Percentiles rank a stretch among this genome's conserved stretches.
Evolutionary conservation across 768 basidiomycete species (phyloP).

Genomic region (Amanita thiersii): DNA sequence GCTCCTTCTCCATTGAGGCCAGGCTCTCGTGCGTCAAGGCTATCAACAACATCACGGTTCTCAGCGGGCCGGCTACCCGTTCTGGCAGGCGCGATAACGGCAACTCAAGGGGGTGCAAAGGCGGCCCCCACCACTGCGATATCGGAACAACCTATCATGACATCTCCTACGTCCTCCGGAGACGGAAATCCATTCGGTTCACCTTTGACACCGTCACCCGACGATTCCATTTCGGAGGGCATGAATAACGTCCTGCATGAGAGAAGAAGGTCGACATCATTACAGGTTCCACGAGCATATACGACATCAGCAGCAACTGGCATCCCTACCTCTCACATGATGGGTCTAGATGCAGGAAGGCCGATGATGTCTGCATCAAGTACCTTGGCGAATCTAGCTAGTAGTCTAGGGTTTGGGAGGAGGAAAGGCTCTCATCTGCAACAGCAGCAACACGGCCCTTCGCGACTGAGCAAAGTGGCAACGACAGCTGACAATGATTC

Average conservation of each 20-base stretch:
- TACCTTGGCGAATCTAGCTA: constrained; percentile 50
- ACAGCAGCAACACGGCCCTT: constrained; percentile 1
- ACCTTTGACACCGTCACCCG: constrained; percentile 46
- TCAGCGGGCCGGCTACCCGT: constrained; percentile 56
- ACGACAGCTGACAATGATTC: constrained; percentile 1
- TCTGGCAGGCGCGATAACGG: constrained; percentile 38
- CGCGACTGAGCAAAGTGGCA: constrained; percentile 5
- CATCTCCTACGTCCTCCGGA: constrained; percentile 33
- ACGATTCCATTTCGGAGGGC: constrained; percentile 55
- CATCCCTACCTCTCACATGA: constrained; percentile 16
- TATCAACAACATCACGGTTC: constrained; percentile 62
- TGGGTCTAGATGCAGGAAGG: constrained; percentile 18
- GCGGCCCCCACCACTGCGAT: constrained; percentile 63
- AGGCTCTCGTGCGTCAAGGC: constrained; percentile 62
- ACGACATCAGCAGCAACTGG: constrained; percentile 30
- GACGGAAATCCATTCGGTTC: constrained; percentile 32
- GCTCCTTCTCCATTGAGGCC: constrained; percentile 59
- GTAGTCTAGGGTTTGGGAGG: constrained; percentile 62
- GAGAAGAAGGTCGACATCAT: constrained; percentile 53
- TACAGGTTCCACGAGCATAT: constrained; percentile 43
- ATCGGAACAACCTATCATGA: constrained; percentile 43
- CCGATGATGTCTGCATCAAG: constrained; percentile 36
- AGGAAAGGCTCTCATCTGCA: constrained; percentile 24
- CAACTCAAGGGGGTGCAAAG: constrained; percentile 37
- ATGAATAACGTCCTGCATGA: constrained; percentile 35